Conservation (phyloP, 495 filamentous ascomycete species). For the Cairneyella variabilis region DNA sequence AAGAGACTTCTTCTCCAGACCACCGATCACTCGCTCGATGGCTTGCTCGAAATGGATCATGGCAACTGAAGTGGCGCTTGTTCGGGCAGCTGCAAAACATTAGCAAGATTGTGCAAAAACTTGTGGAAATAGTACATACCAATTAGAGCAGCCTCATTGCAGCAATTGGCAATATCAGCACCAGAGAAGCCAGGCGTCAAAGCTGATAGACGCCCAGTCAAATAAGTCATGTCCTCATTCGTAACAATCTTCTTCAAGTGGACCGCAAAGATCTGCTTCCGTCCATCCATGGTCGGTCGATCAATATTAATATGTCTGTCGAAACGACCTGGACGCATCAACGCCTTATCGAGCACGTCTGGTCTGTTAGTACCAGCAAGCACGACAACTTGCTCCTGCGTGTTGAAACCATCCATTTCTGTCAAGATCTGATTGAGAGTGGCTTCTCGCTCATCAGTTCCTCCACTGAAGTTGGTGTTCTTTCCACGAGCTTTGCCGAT, state of each 20-base stretch:
- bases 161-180: constrained; percentile 96
- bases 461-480: constrained; percentile 65
- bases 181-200: constrained; percentile 95
- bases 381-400: constrained; percentile 95
- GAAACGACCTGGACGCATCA: constrained; percentile 95
- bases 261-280: constrained; percentile 93
- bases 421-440: constrained; percentile 98
- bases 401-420: constrained; percentile 99
- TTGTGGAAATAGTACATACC: constrained; percentile 54
- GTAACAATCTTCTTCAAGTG: constrained; percentile 92
- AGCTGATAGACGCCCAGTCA: constrained; percentile 82
- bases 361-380: constrained; percentile 94
- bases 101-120: constrained; percentile 22
- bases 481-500: constrained; percentile 84
- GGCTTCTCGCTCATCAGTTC: constrained; percentile 94
- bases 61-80: constrained; percentile 67
- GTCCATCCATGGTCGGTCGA: constrained; percentile 90
- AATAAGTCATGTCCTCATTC: constrained; percentile 77
- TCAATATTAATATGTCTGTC: constrained; percentile 95
- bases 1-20: constrained; percentile 92
- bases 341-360: constrained; percentile 88
- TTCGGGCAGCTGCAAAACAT: constrained; percentile 67
- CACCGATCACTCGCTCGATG: constrained; percentile 94
- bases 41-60: constrained; percentile 95
- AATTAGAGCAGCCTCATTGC: constrained; percentile 95